Evolutionary conservation across 768 basidiomycete genomes (phyloP), one percentile per base, ranked within the genome.

Genomic region (Filobasidium floriforme): DNA sequence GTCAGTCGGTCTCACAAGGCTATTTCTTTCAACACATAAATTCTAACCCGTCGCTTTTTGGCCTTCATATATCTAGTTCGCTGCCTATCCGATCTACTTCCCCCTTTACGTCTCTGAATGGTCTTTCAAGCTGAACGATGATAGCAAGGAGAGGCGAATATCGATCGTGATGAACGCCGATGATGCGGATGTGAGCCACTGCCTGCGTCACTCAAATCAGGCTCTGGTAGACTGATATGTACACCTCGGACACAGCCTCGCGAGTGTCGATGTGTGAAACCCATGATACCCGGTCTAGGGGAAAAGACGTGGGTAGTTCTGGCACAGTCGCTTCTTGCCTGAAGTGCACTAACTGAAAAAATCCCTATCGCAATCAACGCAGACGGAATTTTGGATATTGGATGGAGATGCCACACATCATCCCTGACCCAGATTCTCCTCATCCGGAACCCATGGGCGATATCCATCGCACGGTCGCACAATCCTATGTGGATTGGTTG

Each of bases 81-180:
- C 72, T 7, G 69, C 66, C 32, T 75, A 75, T 62, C 76, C 76
- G 1, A 69, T 75, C 69, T 73, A 73, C 68, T 74, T 77, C 52
- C 76, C 76, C 19, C 70, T 75, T 41, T 77, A 74, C 41, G 66
- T 75, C 15, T 74, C 72, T 9, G 72, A 77, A 41, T 74, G 74
- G 46, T 71, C 73, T 54, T 69, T 72, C 49, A 62, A 52, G 28
- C 43, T 44, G 28, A 68, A 68, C 28, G 68, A 66, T 9, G 70
- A 66, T 44, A 63, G 59, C 32, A 54, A 59, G 19, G 62, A 41
- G 14, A 43, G 72, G 44, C 62, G 67, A 43, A 74, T 72, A 57
- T 66, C 69, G n/a, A 62, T 75, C 22, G 66, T 75, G 28, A 71
- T 76, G 73, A 73, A 75, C 59, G 75, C 75, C 7, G 70, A 76